Base-by-base conservation (phyloP, 2,329 filamentous ascomycete species). In the Pseudogymnoascus sp. region DNA sequence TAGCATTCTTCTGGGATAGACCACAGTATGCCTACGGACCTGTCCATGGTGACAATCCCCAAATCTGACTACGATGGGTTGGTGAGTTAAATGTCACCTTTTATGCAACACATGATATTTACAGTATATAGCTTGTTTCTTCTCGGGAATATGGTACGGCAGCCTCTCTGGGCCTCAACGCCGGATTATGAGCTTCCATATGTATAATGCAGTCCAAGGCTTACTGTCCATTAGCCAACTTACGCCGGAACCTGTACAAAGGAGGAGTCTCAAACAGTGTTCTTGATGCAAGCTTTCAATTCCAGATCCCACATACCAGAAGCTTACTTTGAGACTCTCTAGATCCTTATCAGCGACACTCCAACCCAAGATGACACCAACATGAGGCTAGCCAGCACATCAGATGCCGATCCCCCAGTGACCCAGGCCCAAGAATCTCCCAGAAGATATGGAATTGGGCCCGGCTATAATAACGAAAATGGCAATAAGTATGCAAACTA, bases 11-110 rank as follows among this genome's bases (percentile, higher is more conserved):
- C 73, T 61, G 71, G 67, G 47, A 54, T 64, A 35, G 71, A 77
- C 61, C 70, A 72, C 60, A 69, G 71, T 26, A 71, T 72, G 58
- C 71, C 75, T 60, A 41, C 64, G 7, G 31, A 67, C 62, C 54
- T 66, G 8, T 67, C 74, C 13, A 75, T 75, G 64, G 76, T 88
- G 54, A 81, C 77, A 62, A 81, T 90, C 61, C 75, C 81, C 37
- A 84, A 79, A 68, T 71, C 74, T 58, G 85, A 91, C 69, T 84
- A 90, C 73, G 79, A 86, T 58, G 72, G 72, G 58, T 76, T 91
- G 63, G 77, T 85, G 66, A n/a, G 47, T 54, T 54, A 33, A 17
- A 54, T 15, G 33, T 15, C 10, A 17, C 2, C 47, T 33, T 33
- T 54, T 33, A 54, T 54, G 47, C n/a, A 54, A 33, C 47, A 17